Base-by-base conservation (phyloP, 2,329 filamentous ascomycete genomes). In the Podosphaera xanthii region DNA sequence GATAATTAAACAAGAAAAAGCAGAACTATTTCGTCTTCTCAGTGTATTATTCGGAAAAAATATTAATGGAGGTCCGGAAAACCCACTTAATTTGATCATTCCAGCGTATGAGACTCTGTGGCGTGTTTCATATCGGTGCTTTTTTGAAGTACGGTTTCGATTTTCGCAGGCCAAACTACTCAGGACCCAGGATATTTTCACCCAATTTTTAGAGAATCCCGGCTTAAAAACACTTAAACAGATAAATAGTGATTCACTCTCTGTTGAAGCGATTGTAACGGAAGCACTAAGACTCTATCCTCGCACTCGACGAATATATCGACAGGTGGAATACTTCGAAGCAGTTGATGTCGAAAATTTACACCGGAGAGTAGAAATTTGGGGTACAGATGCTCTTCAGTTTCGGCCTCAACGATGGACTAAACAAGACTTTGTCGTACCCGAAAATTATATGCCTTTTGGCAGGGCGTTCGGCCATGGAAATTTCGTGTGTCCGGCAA, bases 391-490 rank as follows among this genome's bases (percentile, higher is more conserved):
- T 44, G 54, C 61, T 4, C 2, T 55, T 3, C 14, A 9, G 10
- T 65, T 63, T 22, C 14, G 36, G 5, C 64, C 63, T 0, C 59
- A 60, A 4, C 66, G 71, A 6, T 72, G 60, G 60, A 7, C 52
- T 5, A 33, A n/a, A n/a, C 42, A 50, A 14, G n/a, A 50, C 14
- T 7, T 58, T 6, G 7, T 31, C 2, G 40, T 14, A 5, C 59
- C 59, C 33, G 7, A n/a, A 9, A 55, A 33, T 0, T 64, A 57
- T 35, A 59, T 62, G 55, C 60, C 61, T 3, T 50, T 50, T 12
- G 30, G n/a, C n/a, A 40, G 10, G 10, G n/a, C 46, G 3, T 65
- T 64, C 56, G 61, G 62, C 3, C 46, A 35, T 10, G 60, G 60
- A 10, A 42, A 30, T 8, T 62, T 62, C 49, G 57, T 35, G 3